A percentile compares a stretch with the other conserved stretches of the same genome.
phyloP scores from a whole-genome alignment of 2,329 filamentous ascomycete species.

The Botryosphaeria dothidea region DNA sequence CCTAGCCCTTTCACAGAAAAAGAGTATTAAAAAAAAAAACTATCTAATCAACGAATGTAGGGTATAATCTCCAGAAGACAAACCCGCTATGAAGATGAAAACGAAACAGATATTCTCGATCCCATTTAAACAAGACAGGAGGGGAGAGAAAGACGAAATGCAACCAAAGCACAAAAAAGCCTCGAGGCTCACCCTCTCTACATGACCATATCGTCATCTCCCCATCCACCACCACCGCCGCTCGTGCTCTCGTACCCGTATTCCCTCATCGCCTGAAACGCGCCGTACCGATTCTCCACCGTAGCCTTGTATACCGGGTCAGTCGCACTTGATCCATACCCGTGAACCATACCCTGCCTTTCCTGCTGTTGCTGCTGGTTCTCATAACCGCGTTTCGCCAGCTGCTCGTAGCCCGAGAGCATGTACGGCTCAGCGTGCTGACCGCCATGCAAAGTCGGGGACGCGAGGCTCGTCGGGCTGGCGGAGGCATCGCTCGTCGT shows the following conservation, averaged over 20 bases:
- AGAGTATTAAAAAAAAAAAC: not conserved
- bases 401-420: slow-evolving; percentile 73
- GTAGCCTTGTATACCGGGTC: slow-evolving; percentile 68
- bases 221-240: slow-evolving; percentile 24
- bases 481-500: not conserved
- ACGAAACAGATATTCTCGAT: not conserved
- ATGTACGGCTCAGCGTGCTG: slow-evolving; percentile 76
- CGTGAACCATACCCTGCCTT: slow-evolving; percentile 28
- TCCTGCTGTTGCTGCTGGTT: not conserved
- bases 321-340: slow-evolving; percentile 48
- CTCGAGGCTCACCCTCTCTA: slow-evolving; percentile 21
- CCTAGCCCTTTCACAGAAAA: not conserved
- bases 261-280: slow-evolving; percentile 56
- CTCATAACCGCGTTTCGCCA: slow-evolving; percentile 66
- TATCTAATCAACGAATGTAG: slow-evolving; percentile 8
- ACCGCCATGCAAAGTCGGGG: not conserved
- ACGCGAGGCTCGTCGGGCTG: not conserved
- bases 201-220: slow-evolving; percentile 44
- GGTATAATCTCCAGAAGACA: not conserved
- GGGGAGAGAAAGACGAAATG: not conserved
- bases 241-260: slow-evolving; percentile 41
- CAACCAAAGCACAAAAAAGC: not conserved
- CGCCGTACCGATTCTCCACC: slow-evolving; percentile 71
- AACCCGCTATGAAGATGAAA: not conserved
- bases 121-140: not conserved